Evolutionary conservation across 225 moss, liverwort and hornwort species (phyloP), one percentile per base, ranked within the genome.

Genomic region (Lunularia cruciata): DNA sequence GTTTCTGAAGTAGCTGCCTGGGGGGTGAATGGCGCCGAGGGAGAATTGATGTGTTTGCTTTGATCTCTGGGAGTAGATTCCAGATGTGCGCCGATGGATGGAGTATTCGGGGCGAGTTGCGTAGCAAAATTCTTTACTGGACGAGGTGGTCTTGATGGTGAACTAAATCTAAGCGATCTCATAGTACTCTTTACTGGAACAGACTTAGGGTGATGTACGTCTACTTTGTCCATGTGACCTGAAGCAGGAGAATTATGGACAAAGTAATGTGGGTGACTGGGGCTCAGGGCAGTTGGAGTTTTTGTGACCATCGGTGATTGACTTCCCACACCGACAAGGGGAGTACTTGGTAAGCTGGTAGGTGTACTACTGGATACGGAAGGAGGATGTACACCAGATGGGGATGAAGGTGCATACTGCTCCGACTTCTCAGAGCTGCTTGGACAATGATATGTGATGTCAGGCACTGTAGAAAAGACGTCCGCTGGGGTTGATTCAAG

Each of bases 141-240:
- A 14, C 67, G 38, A 38, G 49, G 32, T 22, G 74, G 52, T 5
- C 57, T 62, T 1, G 39, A 36, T 1, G 81, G 81, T 62, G 77
- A 77, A n/a, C 45, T 75, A 51, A 83, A 83, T 42, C 61, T 75
- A 33, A 83, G 75, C n/a, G 82, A 75, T 45, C 82, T 75, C 71
- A 72, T 66, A 2, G 42, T 78, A 59, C 64, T 55, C 67, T 61
- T 82, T 22, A 51, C 36, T n/a, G 45, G 45, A 61, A 49, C 19
- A 31, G 69, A 22, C 26, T 47, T 10, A 11, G 19, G 18, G 13
- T 39, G 33, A 60, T 6, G 23, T 22, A 18, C 2, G 20, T 51
- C 51, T 19, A 30, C 1, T 5, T 27, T 27, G 27, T 51, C 52
- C 35, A 36, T 0, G 51, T 10, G 2, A 49, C 33, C 34, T 19